Evolutionary conservation across 1,284 basidiomycete genomes (phyloP).

Genomic region (Athelia sp.): DNA sequence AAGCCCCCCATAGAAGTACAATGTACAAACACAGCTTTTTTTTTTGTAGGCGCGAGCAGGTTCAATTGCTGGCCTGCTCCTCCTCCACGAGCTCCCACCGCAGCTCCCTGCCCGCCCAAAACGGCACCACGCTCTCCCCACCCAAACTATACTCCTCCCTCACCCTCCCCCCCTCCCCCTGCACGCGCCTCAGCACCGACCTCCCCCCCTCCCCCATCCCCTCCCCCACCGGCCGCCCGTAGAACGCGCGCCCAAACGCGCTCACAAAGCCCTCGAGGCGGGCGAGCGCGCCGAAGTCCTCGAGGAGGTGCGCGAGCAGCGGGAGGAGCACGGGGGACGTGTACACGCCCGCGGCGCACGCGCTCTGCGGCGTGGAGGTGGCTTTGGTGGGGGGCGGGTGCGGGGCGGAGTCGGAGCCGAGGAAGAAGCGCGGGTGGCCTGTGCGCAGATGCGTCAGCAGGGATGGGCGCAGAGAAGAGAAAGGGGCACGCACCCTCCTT

Average conservation of each 20-base stretch:
- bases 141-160: constrained; percentile 46
- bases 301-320: constrained; percentile 79
- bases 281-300: constrained; percentile 82
- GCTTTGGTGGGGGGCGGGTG: constrained; percentile 84
- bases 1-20: no score
- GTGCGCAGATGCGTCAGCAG: constrained; percentile 1
- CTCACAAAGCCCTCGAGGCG: constrained; percentile 78
- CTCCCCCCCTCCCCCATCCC: constrained; percentile 19
- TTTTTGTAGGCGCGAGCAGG: no score
- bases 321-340: constrained; percentile 90
- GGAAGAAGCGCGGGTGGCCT: constrained; percentile 96
- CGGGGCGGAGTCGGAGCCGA: constrained; percentile 96
- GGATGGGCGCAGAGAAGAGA: not conserved
- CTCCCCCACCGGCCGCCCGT: constrained; percentile 38
- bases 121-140: constrained; percentile 73
- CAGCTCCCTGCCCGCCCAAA: constrained; percentile 86
- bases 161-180: constrained; percentile 41
- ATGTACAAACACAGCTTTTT: no score
- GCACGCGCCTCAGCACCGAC: constrained; percentile 24
- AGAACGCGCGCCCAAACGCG: constrained; percentile 76
- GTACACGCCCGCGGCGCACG: constrained; percentile 92
- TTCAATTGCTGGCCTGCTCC: no score
- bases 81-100: constrained; percentile 69
- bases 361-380: constrained; percentile 62
- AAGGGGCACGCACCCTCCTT: constrained; percentile 53